Percentiles rank a stretch among this genome's conserved stretches.
Evolutionary conservation across 2,329 filamentous ascomycete genomes (phyloP).

Genomic region (Venturia effusa): DNA sequence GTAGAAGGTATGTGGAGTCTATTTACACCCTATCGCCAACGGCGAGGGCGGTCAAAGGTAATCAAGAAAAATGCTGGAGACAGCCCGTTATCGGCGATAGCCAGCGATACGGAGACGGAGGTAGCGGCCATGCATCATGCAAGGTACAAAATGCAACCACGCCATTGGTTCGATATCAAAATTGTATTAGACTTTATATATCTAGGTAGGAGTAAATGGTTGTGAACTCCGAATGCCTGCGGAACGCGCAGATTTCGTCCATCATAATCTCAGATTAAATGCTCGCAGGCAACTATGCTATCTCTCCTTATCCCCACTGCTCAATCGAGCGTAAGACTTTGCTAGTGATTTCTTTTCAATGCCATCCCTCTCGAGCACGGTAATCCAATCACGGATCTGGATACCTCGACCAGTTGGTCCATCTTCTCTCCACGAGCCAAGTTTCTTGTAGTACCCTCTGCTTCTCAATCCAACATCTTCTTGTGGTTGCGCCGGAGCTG

Average conservation of each 20-base stretch:
- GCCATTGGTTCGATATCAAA: too few species aligned
- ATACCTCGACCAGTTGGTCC: slow-evolving; percentile 66
- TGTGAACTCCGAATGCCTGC: too few species aligned
- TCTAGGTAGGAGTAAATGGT: too few species aligned
- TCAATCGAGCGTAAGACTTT: slow-evolving; percentile 17
- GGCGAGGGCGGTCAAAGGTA: background rate
- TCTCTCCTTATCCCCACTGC: slow-evolving; percentile 6
- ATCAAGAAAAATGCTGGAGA: too few species aligned
- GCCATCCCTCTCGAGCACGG: slow-evolving; percentile 69
- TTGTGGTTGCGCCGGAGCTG: background rate
- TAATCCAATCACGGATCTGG: slow-evolving; percentile 73
- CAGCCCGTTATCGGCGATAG: background rate
- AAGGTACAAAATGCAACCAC: background rate
- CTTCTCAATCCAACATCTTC: slow-evolving; percentile 8
- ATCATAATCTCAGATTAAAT: too few species aligned
- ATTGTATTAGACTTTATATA: too few species aligned
- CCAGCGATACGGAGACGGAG: too few species aligned
- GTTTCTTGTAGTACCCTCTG: background rate
- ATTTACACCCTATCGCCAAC: background rate
- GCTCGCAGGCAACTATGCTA: background rate
- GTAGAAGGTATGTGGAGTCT: background rate
- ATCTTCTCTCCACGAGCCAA: slow-evolving; percentile 56
- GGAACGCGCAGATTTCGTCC: too few species aligned
- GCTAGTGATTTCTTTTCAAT: slow-evolving; percentile 54
- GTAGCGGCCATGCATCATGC: background rate